A percentile compares a stretch with the other conserved stretches of the same genome.
These are phyloP conservation scores for Trametes cinnabarina DNA, from an alignment of 768 basidiomycete genomes.

Conservation along the genomic window DNA sequence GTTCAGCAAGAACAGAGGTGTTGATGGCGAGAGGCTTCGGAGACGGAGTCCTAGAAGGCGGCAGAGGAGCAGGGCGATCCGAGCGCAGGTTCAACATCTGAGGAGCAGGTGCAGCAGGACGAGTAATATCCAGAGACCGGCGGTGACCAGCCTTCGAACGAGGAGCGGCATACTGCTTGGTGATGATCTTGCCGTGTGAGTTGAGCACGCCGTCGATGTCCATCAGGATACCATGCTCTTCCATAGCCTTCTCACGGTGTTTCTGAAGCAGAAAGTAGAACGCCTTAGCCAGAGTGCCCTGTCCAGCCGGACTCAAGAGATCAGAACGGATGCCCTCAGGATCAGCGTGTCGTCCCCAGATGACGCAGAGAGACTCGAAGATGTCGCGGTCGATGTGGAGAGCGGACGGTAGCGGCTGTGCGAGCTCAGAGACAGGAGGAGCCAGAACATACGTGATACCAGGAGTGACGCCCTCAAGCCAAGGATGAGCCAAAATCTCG, in stretches of 20 bases:
- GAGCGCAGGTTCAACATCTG: constrained; percentile 22
- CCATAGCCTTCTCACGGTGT: constrained; percentile 65
- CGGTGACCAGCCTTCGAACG: constrained; percentile 29
- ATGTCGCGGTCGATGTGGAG: constrained; percentile 75
- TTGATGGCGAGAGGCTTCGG: constrained; percentile 21
- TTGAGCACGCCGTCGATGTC: constrained; percentile 32
- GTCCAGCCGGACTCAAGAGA: constrained; percentile 65
- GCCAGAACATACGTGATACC: constrained; percentile 46
- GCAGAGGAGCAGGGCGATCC: constrained; percentile 28
- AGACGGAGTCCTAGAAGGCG: constrained; percentile 32
- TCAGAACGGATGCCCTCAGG: constrained; percentile 57
- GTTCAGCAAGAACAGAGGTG: constrained; percentile 18
- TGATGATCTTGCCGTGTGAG: constrained; percentile 32
- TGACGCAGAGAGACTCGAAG: constrained; percentile 72
- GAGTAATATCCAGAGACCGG: constrained; percentile 13
- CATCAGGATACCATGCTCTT: constrained; percentile 51
- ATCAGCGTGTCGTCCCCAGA: constrained; percentile 79
- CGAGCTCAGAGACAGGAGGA: constrained; percentile 47
- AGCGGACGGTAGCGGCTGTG: constrained; percentile 64
- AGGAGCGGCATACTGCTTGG: constrained; percentile 43
- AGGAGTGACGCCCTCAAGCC: constrained; percentile 58
- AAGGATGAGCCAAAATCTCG: constrained; percentile 84
- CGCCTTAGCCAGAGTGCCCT: constrained; percentile 77
- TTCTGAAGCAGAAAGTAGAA: constrained; percentile 83
- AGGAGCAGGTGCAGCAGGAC: not conserved